A percentile compares a stretch with the other conserved stretches of the same genome.
These are phyloP conservation scores for Bryoerythrophyllum caledonicum DNA, from an alignment of 225 moss, liverwort and hornwort genomes.

Conservation along the genomic window DNA sequence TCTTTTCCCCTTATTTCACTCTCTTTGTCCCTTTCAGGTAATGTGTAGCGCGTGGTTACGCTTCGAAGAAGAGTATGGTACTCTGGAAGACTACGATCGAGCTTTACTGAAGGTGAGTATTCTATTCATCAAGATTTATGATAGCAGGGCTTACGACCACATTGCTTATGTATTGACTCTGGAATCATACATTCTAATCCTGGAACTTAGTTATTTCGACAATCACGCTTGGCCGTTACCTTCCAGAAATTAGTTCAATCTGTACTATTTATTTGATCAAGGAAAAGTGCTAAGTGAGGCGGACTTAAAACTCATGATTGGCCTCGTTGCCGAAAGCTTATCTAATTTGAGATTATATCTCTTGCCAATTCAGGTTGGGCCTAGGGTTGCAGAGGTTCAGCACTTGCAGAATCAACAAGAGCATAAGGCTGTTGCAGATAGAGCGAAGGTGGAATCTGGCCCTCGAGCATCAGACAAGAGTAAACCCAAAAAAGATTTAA, in stretches of 20 bases:
- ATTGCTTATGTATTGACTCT: neutral
- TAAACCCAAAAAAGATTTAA: conserved; percentile 36
- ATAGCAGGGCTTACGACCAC: neutral
- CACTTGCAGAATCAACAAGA: conserved; percentile 74
- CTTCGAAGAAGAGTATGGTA: conserved; percentile 94
- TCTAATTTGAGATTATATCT: neutral
- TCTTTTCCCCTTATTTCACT: neutral
- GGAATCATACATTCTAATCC: neutral
- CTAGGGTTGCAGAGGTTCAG: conserved; percentile 80
- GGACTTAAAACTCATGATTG: neutral
- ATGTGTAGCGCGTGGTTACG: conserved; percentile 89
- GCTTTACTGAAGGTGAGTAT: conserved; percentile 74
- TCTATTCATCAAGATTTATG: neutral
- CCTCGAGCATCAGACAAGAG: conserved; percentile 32
- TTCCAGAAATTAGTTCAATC: neutral
- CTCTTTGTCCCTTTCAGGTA: conserved; percentile 50
- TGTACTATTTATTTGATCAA: neutral
- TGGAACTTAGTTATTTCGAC: neutral
- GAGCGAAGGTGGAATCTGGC: conserved; percentile 37
- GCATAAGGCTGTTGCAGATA: conserved; percentile 35
- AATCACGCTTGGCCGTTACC: neutral
- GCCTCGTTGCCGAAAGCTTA: neutral
- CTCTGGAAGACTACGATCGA: conserved; percentile 93
- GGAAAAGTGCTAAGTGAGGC: neutral
- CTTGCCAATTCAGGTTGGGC: conserved; percentile 56